Base-by-base conservation (phyloP, 441 rosid species). In the Mallotus repandus region DNA sequence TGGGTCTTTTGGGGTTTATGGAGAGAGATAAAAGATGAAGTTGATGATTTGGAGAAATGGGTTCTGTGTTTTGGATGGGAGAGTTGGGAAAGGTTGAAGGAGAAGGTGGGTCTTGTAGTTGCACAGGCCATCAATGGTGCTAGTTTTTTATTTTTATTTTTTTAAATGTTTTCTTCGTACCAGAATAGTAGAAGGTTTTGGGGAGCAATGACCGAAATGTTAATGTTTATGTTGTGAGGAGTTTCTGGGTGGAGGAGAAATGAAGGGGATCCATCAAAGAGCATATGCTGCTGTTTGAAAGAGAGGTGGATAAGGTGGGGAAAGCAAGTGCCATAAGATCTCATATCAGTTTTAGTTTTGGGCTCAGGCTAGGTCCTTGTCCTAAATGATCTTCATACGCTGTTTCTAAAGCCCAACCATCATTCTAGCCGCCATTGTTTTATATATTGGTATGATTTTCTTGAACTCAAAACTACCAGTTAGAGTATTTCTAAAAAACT, bases 91-190 rank as follows among this genome's bases (percentile, higher is more conserved):
- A 83, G 80, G 77, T 75, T 82, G 80, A 91, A 86, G 73, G 89
- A 83, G 75, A 87, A 86, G 21, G 82, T 80, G 21, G 86, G 86
- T 75, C 80, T 87, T 72, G 88, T 76, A 69, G 88, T 84, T 75
- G 84, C 83, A 74, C 70, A 81, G 61, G 90, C 90, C 90, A 84
- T 80, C 16, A 62, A 54, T 8, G 11, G 14, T 4, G 16, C 4
- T 54, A 6, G 2, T 8, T 4, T 53, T 15, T 14, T 7, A 13
- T 49, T 7, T 3, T 43, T 43, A 43, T 4, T 43, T 0, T 29
- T 2, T 2, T 0, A 25, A 25, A 35, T 35, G 41, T 35, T 35
- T 35, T 35, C 41, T 35, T 35, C 3, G 41, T 35, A 35, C 41
- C 3, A 35, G 4, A 5, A 1, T 35, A 35, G 41, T 35, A 35